Percentiles rank a stretch among this genome's conserved stretches.
Conservation (phyloP, 768 basidiomycete species). For the Chalciporus piperatus region DNA sequence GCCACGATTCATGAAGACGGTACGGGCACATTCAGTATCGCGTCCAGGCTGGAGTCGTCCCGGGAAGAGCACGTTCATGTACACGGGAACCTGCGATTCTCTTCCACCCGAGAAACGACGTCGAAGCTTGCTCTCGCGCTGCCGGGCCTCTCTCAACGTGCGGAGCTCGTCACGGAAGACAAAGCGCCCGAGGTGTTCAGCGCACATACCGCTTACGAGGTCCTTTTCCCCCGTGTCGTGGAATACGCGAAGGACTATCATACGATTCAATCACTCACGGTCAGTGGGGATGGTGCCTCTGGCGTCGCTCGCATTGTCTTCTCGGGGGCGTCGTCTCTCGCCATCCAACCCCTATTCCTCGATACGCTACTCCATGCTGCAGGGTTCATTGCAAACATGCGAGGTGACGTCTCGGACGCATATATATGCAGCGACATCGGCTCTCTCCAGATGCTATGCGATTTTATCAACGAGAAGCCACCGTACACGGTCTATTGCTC, state of each 20-base stretch:
- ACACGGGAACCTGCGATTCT: slow-evolving; percentile 45
- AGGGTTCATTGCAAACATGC: slow-evolving; percentile 67
- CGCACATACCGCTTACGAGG: slow-evolving; percentile 56
- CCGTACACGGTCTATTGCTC: slow-evolving; percentile 53
- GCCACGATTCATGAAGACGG: slow-evolving; percentile 37
- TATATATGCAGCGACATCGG: slow-evolving; percentile 63
- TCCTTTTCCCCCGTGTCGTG: slow-evolving; percentile 69
- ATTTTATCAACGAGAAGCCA: slow-evolving; percentile 38
- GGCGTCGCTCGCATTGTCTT: slow-evolving; percentile 51
- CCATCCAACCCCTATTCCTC: slow-evolving; percentile 55
- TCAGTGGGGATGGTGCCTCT: slow-evolving; percentile 46
- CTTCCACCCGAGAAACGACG: slow-evolving; percentile 28
- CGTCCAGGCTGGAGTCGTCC: slow-evolving; percentile 36
- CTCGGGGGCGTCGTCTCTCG: slow-evolving; percentile 34
- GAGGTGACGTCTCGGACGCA: slow-evolving; percentile 46
- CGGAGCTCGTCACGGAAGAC: slow-evolving; percentile 29
- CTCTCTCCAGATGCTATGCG: slow-evolving; percentile 44
- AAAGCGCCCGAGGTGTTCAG: slow-evolving; percentile 46
- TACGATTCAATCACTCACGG: slow-evolving; percentile 51
- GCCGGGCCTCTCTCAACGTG: slow-evolving; percentile 34
- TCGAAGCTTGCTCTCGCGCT: slow-evolving; percentile 39
- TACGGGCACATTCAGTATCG: slow-evolving; percentile 44
- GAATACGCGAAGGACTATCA: slow-evolving; percentile 58
- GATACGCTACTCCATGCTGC: slow-evolving; percentile 69
- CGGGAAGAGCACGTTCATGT: slow-evolving; percentile 39